phyloP scores from a whole-genome alignment of 1,284 basidiomycete species.

The Puccinia novopanici region DNA sequence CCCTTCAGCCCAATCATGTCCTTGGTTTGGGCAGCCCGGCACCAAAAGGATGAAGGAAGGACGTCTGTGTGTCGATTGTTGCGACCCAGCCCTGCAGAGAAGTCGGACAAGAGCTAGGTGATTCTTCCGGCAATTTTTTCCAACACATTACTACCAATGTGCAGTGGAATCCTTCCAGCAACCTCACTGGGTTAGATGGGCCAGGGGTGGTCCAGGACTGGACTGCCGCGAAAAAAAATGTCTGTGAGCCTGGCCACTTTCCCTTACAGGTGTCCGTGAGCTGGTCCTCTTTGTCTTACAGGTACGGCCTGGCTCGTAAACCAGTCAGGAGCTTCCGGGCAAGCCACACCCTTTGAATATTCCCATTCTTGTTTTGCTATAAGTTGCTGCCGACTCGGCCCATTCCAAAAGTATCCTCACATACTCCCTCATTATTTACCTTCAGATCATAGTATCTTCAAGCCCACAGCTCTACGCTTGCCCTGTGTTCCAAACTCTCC shows the following conservation, averaged over 20 bases:
- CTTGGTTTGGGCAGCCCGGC: not conserved
- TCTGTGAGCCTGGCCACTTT: constrained; percentile 15
- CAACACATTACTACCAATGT: not conserved
- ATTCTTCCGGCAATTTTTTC: not conserved
- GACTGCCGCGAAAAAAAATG: not conserved
- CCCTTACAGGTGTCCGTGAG: not conserved
- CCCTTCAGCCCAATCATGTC: not conserved
- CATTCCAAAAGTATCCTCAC: not conserved
- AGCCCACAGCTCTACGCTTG: constrained; percentile 6
- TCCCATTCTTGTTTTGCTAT: constrained; percentile 23
- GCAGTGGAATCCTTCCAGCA: not conserved
- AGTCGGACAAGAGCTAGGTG: not conserved
- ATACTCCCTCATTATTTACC: not conserved
- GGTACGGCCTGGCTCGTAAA: not conserved
- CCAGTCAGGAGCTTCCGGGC: not conserved
- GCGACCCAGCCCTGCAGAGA: not conserved
- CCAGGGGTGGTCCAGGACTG: constrained; percentile 25
- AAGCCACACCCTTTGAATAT: constrained; percentile 1
- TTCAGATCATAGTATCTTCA: constrained; percentile 4
- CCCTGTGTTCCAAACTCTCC: constrained; percentile 18
- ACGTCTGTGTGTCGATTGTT: not conserved
- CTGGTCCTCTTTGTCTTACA: not conserved
- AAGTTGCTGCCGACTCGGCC: constrained; percentile 26
- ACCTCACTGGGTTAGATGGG: not conserved
- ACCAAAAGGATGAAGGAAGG: not conserved